phyloP scores from a whole-genome alignment of 2,329 filamentous ascomycete genomes.

The Phialocephala subalpina region DNA sequence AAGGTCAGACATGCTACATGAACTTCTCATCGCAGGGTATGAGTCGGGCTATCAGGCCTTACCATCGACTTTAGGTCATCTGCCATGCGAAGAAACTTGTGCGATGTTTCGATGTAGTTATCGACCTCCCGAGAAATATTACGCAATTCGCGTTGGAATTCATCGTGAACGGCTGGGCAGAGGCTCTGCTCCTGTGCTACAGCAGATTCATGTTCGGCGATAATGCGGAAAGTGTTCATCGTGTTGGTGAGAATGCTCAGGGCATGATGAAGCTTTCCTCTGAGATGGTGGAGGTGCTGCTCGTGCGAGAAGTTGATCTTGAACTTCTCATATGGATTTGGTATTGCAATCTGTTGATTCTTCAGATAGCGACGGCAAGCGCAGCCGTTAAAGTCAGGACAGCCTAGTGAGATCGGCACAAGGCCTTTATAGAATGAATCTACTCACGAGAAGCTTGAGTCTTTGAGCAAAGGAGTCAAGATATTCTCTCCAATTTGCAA shows the following conservation, averaged over 20 bases:
- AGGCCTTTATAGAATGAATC: conserved; percentile 1
- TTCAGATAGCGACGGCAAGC: conserved; percentile 9
- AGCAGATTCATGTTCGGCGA: conserved; percentile 6
- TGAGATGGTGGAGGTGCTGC: conserved; percentile 10
- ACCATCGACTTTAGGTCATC: conserved; percentile 14
- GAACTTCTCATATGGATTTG: conserved; percentile 12
- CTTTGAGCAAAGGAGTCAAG: conserved; percentile 8
- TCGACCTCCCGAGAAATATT: conserved; percentile 4
- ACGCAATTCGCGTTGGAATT: conserved; percentile 9
- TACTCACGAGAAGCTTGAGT: conserved; percentile 5
- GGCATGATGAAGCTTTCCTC: conserved; percentile 4
- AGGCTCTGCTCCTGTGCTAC: conserved; percentile 4
- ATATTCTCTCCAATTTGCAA: conserved; percentile 14
- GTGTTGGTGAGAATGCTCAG: conserved; percentile 1
- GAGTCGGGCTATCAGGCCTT: neutral
- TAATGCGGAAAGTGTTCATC: conserved; percentile 4
- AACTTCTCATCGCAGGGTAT: neutral
- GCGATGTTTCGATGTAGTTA: neutral
- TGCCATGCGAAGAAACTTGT: conserved; percentile 8
- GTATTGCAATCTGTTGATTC: conserved; percentile 14
- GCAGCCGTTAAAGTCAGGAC: conserved; percentile 11
- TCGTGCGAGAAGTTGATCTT: conserved; percentile 14
- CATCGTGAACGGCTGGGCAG: conserved; percentile 41
- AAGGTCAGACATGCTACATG: conserved; percentile 9
- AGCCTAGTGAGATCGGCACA: conserved; percentile 3